Base-by-base conservation (phyloP, 805 yeast genomes). In the Cyberlindnera samutprakarnensis region DNA sequence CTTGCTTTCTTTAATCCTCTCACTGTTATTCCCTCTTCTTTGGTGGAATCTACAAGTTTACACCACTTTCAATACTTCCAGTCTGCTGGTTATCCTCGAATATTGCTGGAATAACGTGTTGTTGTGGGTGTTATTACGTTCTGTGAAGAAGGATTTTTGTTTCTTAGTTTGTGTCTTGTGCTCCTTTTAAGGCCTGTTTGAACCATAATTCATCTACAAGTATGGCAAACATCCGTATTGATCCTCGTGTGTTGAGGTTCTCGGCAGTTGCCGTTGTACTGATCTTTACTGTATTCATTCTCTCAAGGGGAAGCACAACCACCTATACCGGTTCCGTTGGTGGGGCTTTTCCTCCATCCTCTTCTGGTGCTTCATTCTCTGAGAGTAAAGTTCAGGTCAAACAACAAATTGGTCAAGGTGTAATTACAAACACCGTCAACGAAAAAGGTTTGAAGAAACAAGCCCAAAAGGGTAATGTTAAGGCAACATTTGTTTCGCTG, bases 401-500 rank as follows among this genome's bases (percentile, higher is more conserved):
- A 23, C 21, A n/a, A 23, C 14, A 13, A 12, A n/a, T 23, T 5
- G 23, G 27, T 22, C 18, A 23, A 18, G 32, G 32, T 11, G 36
- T 36, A 25, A 34, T 36, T 36, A 23, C 37, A 32, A 33, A 39
- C 27, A 35, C 31, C 28, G 30, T 27, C 19, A 36, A 36, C 36
- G 32, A 30, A 13, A 33, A 36, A 25, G 42, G 44, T 3, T 31
- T 42, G 27, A 46, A 44, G 39, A 47, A 48, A 37, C 43, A 39
- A 36, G 22, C 41, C n/a, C 36, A 35, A 21, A 49, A 38, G 42
- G 55, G 53, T 23, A 39, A 43, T 10, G 52, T 48, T 27, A 76
- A 72, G 43, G 90, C 87, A 6, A 69, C 83, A 1, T 68, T 83
- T 46, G 72, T 80, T 39, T 72, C 84, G 4, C 61, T 84, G 18